A percentile compares a stretch with the other conserved stretches of the same genome.
Evolutionary conservation across 1,284 basidiomycete genomes (phyloP).

Genomic region (Pseudozyma hubeiensis): DNA sequence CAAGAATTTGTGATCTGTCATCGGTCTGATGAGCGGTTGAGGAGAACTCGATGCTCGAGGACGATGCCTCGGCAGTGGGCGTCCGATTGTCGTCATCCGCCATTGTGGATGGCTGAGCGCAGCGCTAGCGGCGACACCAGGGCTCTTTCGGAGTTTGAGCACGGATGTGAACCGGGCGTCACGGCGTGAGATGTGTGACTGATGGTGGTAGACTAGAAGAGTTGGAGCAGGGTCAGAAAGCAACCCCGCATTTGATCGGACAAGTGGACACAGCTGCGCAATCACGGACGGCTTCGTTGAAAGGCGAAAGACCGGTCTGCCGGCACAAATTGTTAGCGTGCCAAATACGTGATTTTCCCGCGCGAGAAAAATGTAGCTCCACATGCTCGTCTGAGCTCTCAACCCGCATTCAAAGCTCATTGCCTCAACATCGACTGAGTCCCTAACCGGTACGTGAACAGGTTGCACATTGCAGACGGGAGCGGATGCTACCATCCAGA

Average conservation of each 20-base stretch:
- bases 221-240: neutral
- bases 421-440: neutral
- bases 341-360: conserved; percentile 14
- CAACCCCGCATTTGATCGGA: conserved; percentile 13
- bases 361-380: conserved; percentile 12
- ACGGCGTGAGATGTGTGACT: no score
- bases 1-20: conserved; percentile 46
- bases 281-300: conserved; percentile 20
- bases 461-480: no score
- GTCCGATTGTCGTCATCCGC: conserved; percentile 24
- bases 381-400: neutral
- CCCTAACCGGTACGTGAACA: no score
- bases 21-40: neutral
- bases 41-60: conserved; percentile 3
- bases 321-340: conserved; percentile 5
- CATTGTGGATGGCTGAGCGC: conserved; percentile 8
- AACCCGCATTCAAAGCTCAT: neutral
- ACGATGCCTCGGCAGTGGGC: conserved; percentile 10
- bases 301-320: conserved; percentile 34
- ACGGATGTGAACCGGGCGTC: no score
- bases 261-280: conserved; percentile 1
- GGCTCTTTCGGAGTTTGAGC: no score
- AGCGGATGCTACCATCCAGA: conserved; percentile 1
- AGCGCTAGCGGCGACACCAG: neutral
- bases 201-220: no score